Base-by-base conservation (phyloP, 495 filamentous ascomycete species). In the Melanomma pulvis-pyrius region DNA sequence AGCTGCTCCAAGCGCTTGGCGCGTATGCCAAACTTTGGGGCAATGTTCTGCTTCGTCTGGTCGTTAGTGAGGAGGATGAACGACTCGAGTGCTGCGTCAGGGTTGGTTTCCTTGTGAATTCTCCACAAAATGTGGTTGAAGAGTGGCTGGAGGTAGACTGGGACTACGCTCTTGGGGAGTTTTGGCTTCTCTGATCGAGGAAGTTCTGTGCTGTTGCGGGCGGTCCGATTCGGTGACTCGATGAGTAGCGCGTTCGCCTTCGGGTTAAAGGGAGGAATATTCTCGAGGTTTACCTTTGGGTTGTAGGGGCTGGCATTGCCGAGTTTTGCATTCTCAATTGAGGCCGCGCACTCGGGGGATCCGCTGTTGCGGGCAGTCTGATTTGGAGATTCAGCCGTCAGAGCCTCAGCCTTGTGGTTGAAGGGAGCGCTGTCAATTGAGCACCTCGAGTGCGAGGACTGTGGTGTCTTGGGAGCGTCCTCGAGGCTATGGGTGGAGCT, bases 91-190 rank as follows among this genome's bases (percentile, higher is more conserved):
- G 78, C 73, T 74, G 79, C 29, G 71, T 78, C 49, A 70, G 76
- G 64, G 50, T 75, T 67, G 41, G 61, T 32, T 51, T 78, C 66
- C 71, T 80, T 77, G 74, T 88, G 82, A 24, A 88, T 78, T 48
- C 82, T 81, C 82, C 86, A 87, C 11, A 90, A 76, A 19, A 85
- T 78, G 29, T 84, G 83, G 72, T 84, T 88, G 71, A 90, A 81
- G 48, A 90, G 74, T 9, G 86, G 83, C 47, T 82, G 82, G 12
- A 87, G 73, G 17, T 71, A 63, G n/a, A 65, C 47, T 32, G 83
- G 82, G 12, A 79, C 79, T 6, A 41, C 34, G 12, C 51, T 50
- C 54, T 61, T 61, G 56, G 57, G 60, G 73, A 53, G 79, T n/a
- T 44, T 44, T 15, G 39, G 13, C 76, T 63, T 65, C 26, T 73